Base-by-base conservation (phyloP, 2,329 filamentous ascomycete genomes). In the Ophiostoma fasciatum region DNA sequence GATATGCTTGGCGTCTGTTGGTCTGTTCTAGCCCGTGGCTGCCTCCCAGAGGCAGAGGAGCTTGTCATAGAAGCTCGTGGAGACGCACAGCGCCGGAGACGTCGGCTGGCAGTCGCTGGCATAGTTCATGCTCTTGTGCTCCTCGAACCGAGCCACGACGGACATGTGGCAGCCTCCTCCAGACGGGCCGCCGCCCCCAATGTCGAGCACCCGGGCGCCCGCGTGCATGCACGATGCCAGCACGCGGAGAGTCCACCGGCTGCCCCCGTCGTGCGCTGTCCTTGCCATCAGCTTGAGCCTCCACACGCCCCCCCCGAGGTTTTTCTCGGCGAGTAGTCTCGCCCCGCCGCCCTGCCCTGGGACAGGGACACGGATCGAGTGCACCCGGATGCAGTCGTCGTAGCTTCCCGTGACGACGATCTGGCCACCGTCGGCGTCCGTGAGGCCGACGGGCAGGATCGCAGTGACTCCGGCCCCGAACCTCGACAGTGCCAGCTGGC, bases 111-210 rank as follows among this genome's bases (percentile, higher is more conserved):
- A 70, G 55, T 87, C 85, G 47, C 80, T 82, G 7, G 79, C 87
- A 53, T 96, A 96, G 49, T 93, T 94, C 84, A 94, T 94, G 53
- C 84, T 94, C 58, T 81, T 65, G 52, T 94, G 85, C 51, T 88
- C 81, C 46, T 83, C 79, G 49, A 93, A 93, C 35, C 66, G 69
- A 0, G 69, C 76, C 31, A 87, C 46, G 2, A 88, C 63, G 29
- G 68, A 60, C 39, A 90, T 76, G 1, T 49, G 50, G 69, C 78
- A 84, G 14, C 44, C 43, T n/a, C 38, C 58, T 41, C 42, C 55
- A n/a, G n/a, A n/a, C n/a, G n/a, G n/a, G 1, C 56, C 48, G 2
- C 52, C 50, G 20, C 58, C 51, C 9, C 46, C 41, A 14, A 73
- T 48, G 27, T 64, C 58, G 7, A 79, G 49, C n/a, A 96, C 58